Evolutionary conservation across 1,284 basidiomycete genomes (phyloP).

Genomic region (Rhodotorula sp.): DNA sequence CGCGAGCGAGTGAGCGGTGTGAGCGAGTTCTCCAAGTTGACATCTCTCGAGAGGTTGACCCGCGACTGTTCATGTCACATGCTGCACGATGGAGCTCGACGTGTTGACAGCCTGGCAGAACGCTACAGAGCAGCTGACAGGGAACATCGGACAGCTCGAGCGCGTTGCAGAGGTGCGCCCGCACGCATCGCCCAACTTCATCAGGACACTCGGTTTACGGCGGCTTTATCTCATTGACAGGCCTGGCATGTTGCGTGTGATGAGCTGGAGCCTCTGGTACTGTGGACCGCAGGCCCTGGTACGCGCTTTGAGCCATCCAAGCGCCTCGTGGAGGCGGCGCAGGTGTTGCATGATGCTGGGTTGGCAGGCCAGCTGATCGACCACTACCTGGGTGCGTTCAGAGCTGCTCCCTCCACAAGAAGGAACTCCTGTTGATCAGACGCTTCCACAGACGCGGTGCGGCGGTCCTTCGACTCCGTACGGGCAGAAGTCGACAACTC

Average conservation of each 20-base stretch:
- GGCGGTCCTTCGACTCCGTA: slow-evolving; percentile 16
- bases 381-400: slow-evolving; percentile 58
- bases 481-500: slow-evolving; percentile 5
- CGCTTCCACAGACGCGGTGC: slow-evolving; percentile 4
- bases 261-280: not conserved
- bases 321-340: not conserved
- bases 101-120: slow-evolving; percentile 16
- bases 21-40: not conserved
- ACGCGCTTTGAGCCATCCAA: not conserved
- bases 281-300: not conserved
- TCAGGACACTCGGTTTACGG: too few species aligned
- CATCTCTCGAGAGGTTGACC: not conserved
- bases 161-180: not conserved
- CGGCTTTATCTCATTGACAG: not conserved
- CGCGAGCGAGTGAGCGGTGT: not conserved
- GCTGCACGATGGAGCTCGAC: slow-evolving; percentile 14
- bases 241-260: not conserved
- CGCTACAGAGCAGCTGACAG: not conserved
- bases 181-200: not conserved
- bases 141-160: not conserved
- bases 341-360: slow-evolving; percentile 13
- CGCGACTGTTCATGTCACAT: too few species aligned
- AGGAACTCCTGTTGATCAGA: too few species aligned
- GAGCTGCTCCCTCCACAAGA: too few species aligned
- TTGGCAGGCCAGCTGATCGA: slow-evolving; percentile 60